Conservation (phyloP, 208 protist genomes). For the Leishmania martiniquensis region DNA sequence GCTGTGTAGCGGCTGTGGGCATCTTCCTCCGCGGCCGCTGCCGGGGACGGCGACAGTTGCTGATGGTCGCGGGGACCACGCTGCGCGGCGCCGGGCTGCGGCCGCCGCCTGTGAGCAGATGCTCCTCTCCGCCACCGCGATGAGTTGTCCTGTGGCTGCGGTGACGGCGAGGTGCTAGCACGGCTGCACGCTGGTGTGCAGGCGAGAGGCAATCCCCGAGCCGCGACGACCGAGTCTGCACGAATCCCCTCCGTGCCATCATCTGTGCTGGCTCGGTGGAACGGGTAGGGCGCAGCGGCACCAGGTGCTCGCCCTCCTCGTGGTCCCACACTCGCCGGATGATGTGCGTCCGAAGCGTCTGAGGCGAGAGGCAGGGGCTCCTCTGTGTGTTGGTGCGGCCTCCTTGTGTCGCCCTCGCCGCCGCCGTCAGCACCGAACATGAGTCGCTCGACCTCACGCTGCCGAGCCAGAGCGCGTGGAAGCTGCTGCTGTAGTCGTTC, state of each 20-base stretch:
- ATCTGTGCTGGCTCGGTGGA: neutral
- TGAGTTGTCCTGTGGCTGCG: conserved; percentile 4
- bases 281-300: neutral
- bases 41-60: conserved; percentile 10
- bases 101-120: neutral
- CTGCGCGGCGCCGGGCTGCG: neutral
- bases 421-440: neutral
- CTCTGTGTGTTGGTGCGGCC: neutral
- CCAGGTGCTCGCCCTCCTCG: neutral
- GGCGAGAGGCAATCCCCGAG: neutral
- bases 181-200: neutral
- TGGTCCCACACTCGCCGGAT: neutral
- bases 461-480: neutral
- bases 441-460: neutral
- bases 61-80: neutral
- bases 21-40: neutral
- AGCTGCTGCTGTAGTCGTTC: conserved; percentile 1
- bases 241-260: neutral
- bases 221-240: conserved; percentile 6
- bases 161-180: conserved; percentile 3
- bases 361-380: neutral
- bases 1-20: neutral
- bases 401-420: neutral
- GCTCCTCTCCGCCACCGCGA: neutral
- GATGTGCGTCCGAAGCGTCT: neutral